Evolutionary conservation across 164 flowering plant species (phyloP).

Genomic region (Vitis amurensis): DNA sequence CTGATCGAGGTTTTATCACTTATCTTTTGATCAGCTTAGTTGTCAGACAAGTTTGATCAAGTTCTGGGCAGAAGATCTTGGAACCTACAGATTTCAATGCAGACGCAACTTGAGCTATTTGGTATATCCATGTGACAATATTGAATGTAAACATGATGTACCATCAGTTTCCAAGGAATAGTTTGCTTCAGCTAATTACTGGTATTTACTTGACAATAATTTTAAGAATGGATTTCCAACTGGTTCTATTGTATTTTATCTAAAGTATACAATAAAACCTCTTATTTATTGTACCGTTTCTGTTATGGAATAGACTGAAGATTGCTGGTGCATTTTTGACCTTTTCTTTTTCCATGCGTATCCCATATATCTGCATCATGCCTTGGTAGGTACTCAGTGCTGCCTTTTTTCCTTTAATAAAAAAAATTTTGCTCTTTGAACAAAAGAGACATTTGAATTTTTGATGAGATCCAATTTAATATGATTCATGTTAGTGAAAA

Average conservation of each 20-base stretch:
- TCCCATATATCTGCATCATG: too few species aligned
- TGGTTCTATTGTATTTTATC: background rate
- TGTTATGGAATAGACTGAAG: background rate
- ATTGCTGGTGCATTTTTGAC: background rate
- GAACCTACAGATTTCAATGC: background rate
- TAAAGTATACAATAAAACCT: background rate
- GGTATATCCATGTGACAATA: background rate
- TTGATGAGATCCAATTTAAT: too few species aligned
- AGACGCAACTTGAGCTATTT: background rate
- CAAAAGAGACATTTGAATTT: too few species aligned
- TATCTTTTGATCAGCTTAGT: background rate
- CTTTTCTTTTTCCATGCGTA: too few species aligned
- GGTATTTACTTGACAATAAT: background rate
- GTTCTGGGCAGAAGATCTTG: background rate
- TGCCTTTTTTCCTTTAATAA: too few species aligned
- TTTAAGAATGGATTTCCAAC: background rate
- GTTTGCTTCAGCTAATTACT: background rate
- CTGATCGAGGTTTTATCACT: background rate
- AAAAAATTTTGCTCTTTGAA: too few species aligned
- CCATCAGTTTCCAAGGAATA: background rate
- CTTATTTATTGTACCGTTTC: background rate
- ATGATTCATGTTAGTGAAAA: too few species aligned
- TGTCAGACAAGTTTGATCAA: background rate
- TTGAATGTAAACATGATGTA: background rate
- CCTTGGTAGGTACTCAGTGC: too few species aligned